Base-by-base conservation (phyloP, 1,284 basidiomycete genomes). In the Malassezia sympodialis region DNA sequence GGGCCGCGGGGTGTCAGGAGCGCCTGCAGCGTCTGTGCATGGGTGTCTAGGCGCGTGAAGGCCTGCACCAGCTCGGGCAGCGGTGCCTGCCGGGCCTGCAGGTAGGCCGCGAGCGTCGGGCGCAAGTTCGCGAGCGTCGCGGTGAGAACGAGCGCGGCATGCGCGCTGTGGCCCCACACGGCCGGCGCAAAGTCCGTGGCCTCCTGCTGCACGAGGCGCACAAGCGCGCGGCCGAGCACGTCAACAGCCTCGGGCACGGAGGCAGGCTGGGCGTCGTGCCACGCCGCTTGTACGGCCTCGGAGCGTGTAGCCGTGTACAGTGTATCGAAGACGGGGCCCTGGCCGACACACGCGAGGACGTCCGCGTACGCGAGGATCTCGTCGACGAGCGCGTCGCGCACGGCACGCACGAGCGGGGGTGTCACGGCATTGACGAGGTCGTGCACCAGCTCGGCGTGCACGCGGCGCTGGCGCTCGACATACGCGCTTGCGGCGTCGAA, bases 401-500 rank as follows among this genome's bases (percentile, higher is more conserved):
- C 34, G 11, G 42, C 49, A 8, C 23, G 26, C 0, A 23, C 31
- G n/a, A 57, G 32, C 1, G 43, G 32, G 2, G 19, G 28, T 4
- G 37, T n/a, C 7, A 52, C 41, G 11, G 49, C 40, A 30, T 27
- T 17, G 11, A 48, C 42, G 11, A 57, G 32, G 23, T 21, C 15
- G 12, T 35, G 17, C n/a, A 50, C 35, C 8, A 57, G 37, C 10
- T 27, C 27, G 12, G 37, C 39, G 23, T 48, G 43, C 15, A 57
- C 24, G n/a, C 17, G 11, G 23, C 30, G 27, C 8, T 44, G 50
- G 17, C 49, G 23, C 3, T 50, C 39, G n/a, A 57, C 55, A 19
- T 57, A 49, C 21, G 39, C 49, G 24, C 45, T 49, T 4, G 41
- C 11, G 5, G 31, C 46, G n/a, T 49, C 57, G 34, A 94, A 96